A percentile compares a stretch with the other conserved stretches of the same genome.
phyloP scores from a whole-genome alignment of 352 stramenopile genomes.

The Thraustochytrium striatum region DNA sequence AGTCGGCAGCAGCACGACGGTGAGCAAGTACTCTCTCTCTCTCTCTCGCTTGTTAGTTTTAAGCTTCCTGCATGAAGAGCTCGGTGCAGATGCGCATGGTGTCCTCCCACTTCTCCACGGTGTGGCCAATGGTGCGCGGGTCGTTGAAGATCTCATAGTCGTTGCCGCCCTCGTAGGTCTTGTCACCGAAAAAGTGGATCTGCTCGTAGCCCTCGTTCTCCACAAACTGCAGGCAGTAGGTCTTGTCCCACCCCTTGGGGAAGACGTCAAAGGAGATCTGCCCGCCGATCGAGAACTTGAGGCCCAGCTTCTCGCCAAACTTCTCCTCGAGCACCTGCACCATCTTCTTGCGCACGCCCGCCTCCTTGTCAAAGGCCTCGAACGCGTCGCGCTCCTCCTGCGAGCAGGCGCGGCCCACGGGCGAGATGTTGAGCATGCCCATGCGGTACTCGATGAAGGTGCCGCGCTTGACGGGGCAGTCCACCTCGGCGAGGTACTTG shows the following conservation, averaged over 20 bases:
- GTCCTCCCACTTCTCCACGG: slow-evolving; percentile 90
- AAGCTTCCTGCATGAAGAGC: slow-evolving; percentile 77
- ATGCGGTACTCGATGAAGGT: slow-evolving; percentile 99
- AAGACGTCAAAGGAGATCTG: slow-evolving; percentile 99
- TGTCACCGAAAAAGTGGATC: slow-evolving; percentile 99
- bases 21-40: no score
- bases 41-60: no score
- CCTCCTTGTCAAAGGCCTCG: slow-evolving; percentile 90
- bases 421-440: slow-evolving; percentile 98
- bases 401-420: slow-evolving; percentile 96
- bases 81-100: slow-evolving; percentile 92
- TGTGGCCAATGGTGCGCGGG: slow-evolving; percentile 92
- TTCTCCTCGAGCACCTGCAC: slow-evolving; percentile 89
- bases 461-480: slow-evolving; percentile 66
- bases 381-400: slow-evolving; percentile 95
- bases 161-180: slow-evolving; percentile 96
- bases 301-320: slow-evolving; percentile 72
- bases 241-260: slow-evolving; percentile 98
- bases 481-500: slow-evolving; percentile 66
- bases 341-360: slow-evolving; percentile 85
- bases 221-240: slow-evolving; percentile 91
- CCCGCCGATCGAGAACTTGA: slow-evolving; percentile 96
- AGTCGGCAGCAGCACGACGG: no score
- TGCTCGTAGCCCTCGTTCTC: slow-evolving; percentile 90
- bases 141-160: slow-evolving; percentile 97